Evolutionary conservation across 805 yeast genomes (phyloP).

Genomic region (Kodamaea leandrae): DNA sequence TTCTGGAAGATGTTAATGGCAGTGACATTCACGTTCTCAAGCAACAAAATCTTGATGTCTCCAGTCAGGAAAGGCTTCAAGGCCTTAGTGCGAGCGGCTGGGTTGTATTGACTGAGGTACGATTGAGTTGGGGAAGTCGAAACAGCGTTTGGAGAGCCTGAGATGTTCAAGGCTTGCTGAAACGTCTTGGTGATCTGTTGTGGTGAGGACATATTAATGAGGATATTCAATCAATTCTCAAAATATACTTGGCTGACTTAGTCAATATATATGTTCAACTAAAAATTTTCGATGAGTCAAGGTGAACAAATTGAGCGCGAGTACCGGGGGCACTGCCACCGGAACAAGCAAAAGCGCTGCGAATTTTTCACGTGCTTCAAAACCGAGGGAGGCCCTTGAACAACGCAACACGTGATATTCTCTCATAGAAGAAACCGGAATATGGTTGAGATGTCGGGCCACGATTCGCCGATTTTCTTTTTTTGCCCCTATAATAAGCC

Average conservation of each 20-base stretch:
- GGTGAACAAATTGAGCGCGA: conserved; percentile 1
- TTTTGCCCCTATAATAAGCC: too few species aligned
- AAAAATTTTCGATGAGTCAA: conserved; percentile 9
- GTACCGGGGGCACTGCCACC: neutral
- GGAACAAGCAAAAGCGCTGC: neutral
- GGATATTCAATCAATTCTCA: neutral
- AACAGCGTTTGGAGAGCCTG: conserved; percentile 64
- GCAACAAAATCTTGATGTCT: conserved; percentile 84
- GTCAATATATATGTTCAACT: conserved; percentile 1
- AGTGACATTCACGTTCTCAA: conserved; percentile 92
- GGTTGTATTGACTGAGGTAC: conserved; percentile 54
- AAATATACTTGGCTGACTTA: neutral
- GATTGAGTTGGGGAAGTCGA: conserved; percentile 84
- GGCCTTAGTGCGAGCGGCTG: conserved; percentile 56
- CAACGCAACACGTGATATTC: conserved; percentile 3
- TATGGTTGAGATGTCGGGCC: neutral
- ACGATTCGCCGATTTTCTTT: neutral
- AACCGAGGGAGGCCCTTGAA: too few species aligned
- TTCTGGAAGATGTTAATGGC: conserved; percentile 80
- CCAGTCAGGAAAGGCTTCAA: conserved; percentile 95
- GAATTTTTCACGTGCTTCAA: conserved; percentile 4
- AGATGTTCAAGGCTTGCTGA: conserved; percentile 51
- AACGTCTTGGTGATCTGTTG: conserved; percentile 65
- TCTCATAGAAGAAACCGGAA: neutral
- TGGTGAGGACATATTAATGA: conserved; percentile 55